These are phyloP conservation scores for Betula pendula DNA, from an alignment of 306 rosid genomes.

Conservation along the genomic window DNA sequence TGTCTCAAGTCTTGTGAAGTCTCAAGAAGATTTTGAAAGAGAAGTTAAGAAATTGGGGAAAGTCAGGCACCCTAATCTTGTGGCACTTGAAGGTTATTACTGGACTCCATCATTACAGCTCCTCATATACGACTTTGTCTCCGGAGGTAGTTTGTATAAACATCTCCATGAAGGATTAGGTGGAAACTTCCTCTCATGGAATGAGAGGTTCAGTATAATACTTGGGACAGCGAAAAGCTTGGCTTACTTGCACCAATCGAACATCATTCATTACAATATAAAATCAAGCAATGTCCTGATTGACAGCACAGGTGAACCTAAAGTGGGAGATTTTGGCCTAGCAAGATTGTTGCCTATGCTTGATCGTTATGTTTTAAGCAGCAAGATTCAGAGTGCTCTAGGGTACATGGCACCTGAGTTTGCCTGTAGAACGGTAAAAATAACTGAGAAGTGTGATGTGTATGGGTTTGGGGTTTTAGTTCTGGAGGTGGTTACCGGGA, in stretches of 20 bases:
- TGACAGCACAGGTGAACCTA: conserved; percentile 78
- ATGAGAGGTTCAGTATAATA: conserved; percentile 81
- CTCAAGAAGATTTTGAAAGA: conserved; percentile 92
- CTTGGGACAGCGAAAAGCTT: conserved; percentile 92
- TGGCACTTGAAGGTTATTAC: conserved; percentile 93
- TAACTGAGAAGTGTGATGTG: conserved; percentile 92
- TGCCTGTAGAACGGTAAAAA: conserved; percentile 92
- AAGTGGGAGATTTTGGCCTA: conserved; percentile 89
- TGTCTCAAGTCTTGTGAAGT: conserved; percentile 95
- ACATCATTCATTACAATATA: conserved; percentile 89
- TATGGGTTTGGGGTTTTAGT: conserved; percentile 90
- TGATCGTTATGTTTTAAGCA: conserved; percentile 89
- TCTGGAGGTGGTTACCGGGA: conserved; percentile 88
- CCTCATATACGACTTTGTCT: conserved; percentile 78
- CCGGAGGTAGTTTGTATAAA: conserved; percentile 85
- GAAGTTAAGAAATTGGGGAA: conserved; percentile 95
- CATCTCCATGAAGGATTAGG: conserved; percentile 92
- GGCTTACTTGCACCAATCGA: conserved; percentile 81
- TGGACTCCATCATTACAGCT: conserved; percentile 99
- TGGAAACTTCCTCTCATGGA: conserved; percentile 85
- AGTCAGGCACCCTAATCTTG: conserved; percentile 83
- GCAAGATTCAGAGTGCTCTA: conserved; percentile 97
- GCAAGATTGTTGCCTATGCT: conserved; percentile 96
- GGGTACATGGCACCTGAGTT: conserved; percentile 99
- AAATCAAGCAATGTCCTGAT: conserved; percentile 91